Percentiles rank a stretch among this genome's conserved stretches.
Conservation (phyloP, 2,329 filamentous ascomycete genomes). For the Hypoxylon sp. region DNA sequence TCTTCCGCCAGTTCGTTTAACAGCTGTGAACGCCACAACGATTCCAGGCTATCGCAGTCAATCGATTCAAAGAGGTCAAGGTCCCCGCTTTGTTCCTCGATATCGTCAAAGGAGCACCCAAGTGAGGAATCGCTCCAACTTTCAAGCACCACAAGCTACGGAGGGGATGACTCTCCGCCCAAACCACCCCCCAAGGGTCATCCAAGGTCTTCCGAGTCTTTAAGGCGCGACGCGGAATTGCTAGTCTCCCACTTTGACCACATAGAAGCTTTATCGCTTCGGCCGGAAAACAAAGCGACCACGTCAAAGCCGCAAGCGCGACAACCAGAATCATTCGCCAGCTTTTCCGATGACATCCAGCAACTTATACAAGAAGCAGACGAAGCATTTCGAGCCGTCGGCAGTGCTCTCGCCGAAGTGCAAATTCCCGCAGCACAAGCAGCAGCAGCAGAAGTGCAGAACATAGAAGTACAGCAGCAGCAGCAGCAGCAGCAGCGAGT, state of each 20-base stretch:
- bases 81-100: conserved; percentile 50
- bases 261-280: conserved; percentile 44
- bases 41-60: conserved; percentile 41
- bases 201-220: conserved; percentile 25
- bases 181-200: conserved; percentile 34
- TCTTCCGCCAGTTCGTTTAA: conserved; percentile 58
- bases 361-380: conserved; percentile 60
- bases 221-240: conserved; percentile 30
- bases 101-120: conserved; percentile 40
- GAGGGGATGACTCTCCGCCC: conserved; percentile 42
- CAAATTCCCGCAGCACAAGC: no score
- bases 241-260: conserved; percentile 41
- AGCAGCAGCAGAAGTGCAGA: no score
- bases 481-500: no score
- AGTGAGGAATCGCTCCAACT: conserved; percentile 40
- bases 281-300: conserved; percentile 41
- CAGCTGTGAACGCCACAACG: conserved; percentile 51
- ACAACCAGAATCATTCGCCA: conserved; percentile 26
- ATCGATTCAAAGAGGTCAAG: conserved; percentile 46
- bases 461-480: no score
- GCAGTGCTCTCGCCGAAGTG: conserved; percentile 52
- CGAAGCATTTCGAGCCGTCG: conserved; percentile 58
- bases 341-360: conserved; percentile 51
- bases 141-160: conserved; percentile 39
- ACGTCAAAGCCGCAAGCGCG: conserved; percentile 21